phyloP scores from a whole-genome alignment of 441 rosid genomes.

The Jatropha podagrica region DNA sequence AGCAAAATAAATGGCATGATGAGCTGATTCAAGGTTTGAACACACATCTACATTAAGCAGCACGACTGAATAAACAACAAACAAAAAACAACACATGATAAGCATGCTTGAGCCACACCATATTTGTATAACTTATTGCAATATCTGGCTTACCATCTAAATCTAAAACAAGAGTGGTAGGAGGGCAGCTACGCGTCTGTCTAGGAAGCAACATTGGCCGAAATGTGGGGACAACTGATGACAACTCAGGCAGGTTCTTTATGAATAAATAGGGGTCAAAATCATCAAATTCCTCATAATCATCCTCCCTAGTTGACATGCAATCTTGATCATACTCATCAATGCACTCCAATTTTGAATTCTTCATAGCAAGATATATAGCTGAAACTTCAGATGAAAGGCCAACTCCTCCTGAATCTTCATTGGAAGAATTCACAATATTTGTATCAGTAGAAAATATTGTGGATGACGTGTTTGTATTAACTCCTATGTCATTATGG shows the following conservation, averaged over 20 bases:
- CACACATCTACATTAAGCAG: not conserved
- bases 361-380: constrained; percentile 94
- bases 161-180: constrained; percentile 90
- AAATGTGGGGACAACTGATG: constrained; percentile 91
- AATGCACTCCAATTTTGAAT: constrained; percentile 87
- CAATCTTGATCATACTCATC: constrained; percentile 87
- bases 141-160: constrained; percentile 67
- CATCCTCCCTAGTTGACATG: constrained; percentile 67
- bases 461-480: constrained; percentile 33
- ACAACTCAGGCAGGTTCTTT: constrained; percentile 80
- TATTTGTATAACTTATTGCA: not conserved
- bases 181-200: constrained; percentile 98
- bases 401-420: constrained; percentile 48
- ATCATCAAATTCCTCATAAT: constrained; percentile 79
- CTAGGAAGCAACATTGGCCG: constrained; percentile 85
- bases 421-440: constrained; percentile 36
- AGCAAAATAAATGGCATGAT: not conserved
- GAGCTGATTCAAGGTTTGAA: not conserved
- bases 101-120: constrained; percentile 3
- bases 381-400: constrained; percentile 87
- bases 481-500: constrained; percentile 28
- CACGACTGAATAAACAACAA: constrained; percentile 13
- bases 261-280: constrained; percentile 93
- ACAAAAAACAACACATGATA: not conserved
- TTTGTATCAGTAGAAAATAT: constrained; percentile 41